phyloP scores from a whole-genome alignment of 2,329 filamentous ascomycete species.

The Corinectria fuckeliana region DNA sequence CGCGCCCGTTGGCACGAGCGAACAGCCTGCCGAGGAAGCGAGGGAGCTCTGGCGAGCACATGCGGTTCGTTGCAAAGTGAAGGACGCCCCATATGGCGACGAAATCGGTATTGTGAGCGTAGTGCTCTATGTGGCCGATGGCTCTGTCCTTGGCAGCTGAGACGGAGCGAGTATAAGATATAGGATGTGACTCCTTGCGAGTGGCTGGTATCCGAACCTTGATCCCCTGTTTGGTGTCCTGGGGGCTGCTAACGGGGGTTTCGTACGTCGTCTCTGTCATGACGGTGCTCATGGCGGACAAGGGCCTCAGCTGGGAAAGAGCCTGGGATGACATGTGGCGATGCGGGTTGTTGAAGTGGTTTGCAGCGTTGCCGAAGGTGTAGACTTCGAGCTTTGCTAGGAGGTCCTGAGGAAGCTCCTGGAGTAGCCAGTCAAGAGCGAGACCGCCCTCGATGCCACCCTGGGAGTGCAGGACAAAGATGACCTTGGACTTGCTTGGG shows the following conservation, averaged over 20 bases:
- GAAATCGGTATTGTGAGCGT: slow-evolving; percentile 76
- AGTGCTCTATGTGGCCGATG: slow-evolving; percentile 80
- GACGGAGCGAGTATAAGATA: slow-evolving; percentile 46
- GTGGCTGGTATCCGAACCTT: slow-evolving; percentile 21
- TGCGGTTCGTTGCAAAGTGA: slow-evolving; percentile 62
- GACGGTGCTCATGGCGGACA: slow-evolving; percentile 42
- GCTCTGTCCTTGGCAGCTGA: slow-evolving; percentile 53
- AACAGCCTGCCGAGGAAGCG: slow-evolving; percentile 70
- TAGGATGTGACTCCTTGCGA: slow-evolving; percentile 32
- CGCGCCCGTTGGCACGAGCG: slow-evolving; percentile 54
- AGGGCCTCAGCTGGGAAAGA: slow-evolving; percentile 42
- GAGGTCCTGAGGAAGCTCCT: slow-evolving; percentile 71
- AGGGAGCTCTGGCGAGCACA: slow-evolving; percentile 54
- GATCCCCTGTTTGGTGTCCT: slow-evolving; percentile 25
- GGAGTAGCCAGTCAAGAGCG: slow-evolving; percentile 77
- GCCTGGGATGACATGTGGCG: slow-evolving; percentile 55
- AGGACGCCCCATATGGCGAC: slow-evolving; percentile 78
- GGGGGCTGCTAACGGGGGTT: slow-evolving; percentile 29
- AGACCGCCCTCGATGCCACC: slow-evolving; percentile 77
- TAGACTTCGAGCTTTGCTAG: slow-evolving; percentile 75
- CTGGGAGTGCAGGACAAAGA: slow-evolving; percentile 79
- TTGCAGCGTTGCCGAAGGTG: slow-evolving; percentile 80
- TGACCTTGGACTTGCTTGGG: slow-evolving; percentile 67
- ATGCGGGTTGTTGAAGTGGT: slow-evolving; percentile 82
- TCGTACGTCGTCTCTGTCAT: slow-evolving; percentile 46